Base-by-base conservation (phyloP, 2,329 filamentous ascomycete genomes). In the Phaeosphaeriaceae sp. region DNA sequence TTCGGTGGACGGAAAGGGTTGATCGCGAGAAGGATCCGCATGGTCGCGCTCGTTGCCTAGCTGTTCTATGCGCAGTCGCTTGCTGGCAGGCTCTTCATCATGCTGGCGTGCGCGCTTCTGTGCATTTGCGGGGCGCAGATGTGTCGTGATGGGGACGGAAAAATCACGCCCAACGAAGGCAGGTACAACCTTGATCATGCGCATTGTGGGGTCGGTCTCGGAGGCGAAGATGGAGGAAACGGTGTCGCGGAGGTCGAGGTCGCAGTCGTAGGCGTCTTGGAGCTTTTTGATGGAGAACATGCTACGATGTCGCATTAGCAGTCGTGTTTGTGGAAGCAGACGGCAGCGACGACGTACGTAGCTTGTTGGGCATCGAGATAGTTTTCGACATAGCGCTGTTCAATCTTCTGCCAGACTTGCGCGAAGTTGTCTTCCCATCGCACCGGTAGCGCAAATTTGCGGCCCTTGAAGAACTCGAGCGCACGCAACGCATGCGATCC, bases 241-340 rank as follows among this genome's bases (percentile, higher is more conserved):
- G 5, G 72, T 75, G 59, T 78, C 75, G 48, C 66, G 57, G 27
- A 77, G 46, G 60, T 75, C 74, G 20, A 78, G 68, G 52, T 78
- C 76, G 65, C 71, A 76, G 50, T 72, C 73, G 58, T 71, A 71
- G 33, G 61, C 69, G 56, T 76, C 74, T 52, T 76, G 74, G 9
- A 78, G 63, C 56, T 75, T 76, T 57, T 74, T 74, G 67, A 78
- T 74, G 41, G 62, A 66, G 59, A 75, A 78, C 31, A 9, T 33
- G 59, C 55, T 17, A 69, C 75, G 50, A n/a, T n/a, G n/a, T n/a
- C n/a, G n/a, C n/a, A n/a, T n/a, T n/a, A n/a, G n/a, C 20, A 41
- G 27, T 24, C 45, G 31, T 13, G 51, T 64, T 25, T 63, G 25
- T 56, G 22, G 19, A 19, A n/a, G n/a, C n/a, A n/a, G n/a, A n/a